Conservation (phyloP, 2,329 filamentous ascomycete genomes). For the Colletotrichum australisinense region DNA sequence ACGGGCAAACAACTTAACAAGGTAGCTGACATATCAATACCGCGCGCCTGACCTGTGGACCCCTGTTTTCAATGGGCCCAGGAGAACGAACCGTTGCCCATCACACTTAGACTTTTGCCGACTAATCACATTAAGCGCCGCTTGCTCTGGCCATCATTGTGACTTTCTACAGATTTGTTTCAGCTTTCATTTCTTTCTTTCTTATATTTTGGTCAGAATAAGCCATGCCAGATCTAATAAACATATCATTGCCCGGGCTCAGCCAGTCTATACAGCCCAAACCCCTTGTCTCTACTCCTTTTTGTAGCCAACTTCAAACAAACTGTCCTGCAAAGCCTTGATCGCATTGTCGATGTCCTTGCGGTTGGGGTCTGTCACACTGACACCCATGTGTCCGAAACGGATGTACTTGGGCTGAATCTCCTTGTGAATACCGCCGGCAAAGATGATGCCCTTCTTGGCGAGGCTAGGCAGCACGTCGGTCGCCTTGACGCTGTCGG, state of each 20-base stretch:
- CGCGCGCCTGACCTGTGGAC: neutral
- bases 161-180: neutral
- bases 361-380: conserved; percentile 82
- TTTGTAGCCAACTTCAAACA: conserved; percentile 78
- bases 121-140: neutral
- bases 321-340: conserved; percentile 77
- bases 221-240: neutral
- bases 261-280: neutral
- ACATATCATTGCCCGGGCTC: neutral
- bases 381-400: conserved; percentile 98
- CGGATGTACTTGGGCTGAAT: conserved; percentile 94
- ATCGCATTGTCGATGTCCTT: conserved; percentile 88
- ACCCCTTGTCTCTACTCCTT: conserved; percentile 49
- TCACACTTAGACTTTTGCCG: neutral
- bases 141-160: neutral
- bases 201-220: neutral
- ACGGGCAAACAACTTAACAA: neutral
- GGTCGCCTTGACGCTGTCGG: conserved; percentile 82
- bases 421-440: conserved; percentile 95
- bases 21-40: neutral
- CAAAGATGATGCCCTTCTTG: conserved; percentile 92
- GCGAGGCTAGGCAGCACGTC: conserved; percentile 87
- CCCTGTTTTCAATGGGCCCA: neutral
- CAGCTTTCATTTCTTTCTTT: neutral
- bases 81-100: neutral